phyloP scores from a whole-genome alignment of 2,329 filamentous ascomycete species.

The Xylariales sp. region DNA sequence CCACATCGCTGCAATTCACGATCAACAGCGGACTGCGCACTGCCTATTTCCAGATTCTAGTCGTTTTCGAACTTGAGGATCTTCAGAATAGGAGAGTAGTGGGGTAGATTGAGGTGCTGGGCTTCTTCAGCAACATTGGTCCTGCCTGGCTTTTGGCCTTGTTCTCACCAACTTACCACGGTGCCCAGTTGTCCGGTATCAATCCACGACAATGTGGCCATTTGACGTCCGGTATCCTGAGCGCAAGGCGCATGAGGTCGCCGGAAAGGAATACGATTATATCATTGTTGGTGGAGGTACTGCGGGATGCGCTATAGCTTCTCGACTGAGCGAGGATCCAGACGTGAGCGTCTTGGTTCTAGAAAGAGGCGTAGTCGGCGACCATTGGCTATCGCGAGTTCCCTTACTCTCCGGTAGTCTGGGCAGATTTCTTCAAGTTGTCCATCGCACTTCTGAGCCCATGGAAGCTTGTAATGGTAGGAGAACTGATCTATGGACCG shows the following conservation, averaged over 20 bases:
- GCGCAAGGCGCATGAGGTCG: conserved; percentile 2
- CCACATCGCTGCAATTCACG: too few species aligned
- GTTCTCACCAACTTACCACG: too few species aligned
- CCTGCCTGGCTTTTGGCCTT: too few species aligned
- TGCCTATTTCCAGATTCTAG: too few species aligned
- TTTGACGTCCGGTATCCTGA: conserved; percentile 9
- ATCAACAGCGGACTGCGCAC: too few species aligned
- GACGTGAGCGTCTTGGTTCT: conserved; percentile 8
- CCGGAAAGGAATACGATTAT: conserved; percentile 11
- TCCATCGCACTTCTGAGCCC: conserved; percentile 5
- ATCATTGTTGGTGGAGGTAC: conserved; percentile 13
- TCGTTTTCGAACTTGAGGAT: too few species aligned
- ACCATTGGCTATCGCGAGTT: conserved; percentile 12
- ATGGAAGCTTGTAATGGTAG: conserved; percentile 2
- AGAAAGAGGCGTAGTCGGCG: conserved; percentile 9
- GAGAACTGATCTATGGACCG: conserved; percentile 11
- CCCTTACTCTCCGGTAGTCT: conserved; percentile 10
- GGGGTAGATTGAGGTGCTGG: too few species aligned
- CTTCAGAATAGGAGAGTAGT: too few species aligned
- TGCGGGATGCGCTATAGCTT: conserved; percentile 10
- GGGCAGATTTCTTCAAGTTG: conserved; percentile 4
- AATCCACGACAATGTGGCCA: conserved; percentile 12
- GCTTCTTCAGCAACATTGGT: too few species aligned
- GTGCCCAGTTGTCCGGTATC: too few species aligned
- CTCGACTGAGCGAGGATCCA: conserved; percentile 11